Percentiles rank a stretch among this genome's conserved stretches.
phyloP scores from a whole-genome alignment of 2,329 filamentous ascomycete species.

The Corniculantispora saksenae region DNA sequence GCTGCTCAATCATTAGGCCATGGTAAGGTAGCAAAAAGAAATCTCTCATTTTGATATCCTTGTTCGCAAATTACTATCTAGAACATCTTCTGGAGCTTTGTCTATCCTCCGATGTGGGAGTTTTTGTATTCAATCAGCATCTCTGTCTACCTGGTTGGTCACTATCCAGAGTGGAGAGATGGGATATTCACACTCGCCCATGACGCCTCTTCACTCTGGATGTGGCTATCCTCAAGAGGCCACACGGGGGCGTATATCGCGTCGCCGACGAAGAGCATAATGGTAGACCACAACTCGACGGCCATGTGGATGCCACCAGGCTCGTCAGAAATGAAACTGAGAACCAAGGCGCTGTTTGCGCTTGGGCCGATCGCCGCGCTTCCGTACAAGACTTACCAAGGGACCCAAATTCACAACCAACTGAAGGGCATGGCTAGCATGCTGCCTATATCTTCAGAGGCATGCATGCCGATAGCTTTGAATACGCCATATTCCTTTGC shows the following conservation, averaged over 20 bases:
- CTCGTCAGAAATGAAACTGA: slow-evolving; percentile 8
- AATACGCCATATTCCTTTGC: slow-evolving; percentile 2
- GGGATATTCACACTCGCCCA: slow-evolving; percentile 9
- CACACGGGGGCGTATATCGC: not conserved
- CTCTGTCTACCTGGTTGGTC: slow-evolving; percentile 14
- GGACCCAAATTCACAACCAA: not conserved
- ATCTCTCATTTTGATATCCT: not conserved
- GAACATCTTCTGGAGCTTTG: too few species aligned
- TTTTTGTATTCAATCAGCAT: slow-evolving; percentile 11
- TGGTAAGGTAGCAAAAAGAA: not conserved
- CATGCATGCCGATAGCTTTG: not conserved
- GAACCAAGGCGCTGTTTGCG: slow-evolving; percentile 16
- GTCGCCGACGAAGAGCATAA: not conserved
- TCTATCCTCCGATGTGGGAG: slow-evolving; percentile 1
- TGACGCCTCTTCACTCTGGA: slow-evolving; percentile 7
- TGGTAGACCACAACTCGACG: not conserved
- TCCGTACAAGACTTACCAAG: slow-evolving; percentile 16
- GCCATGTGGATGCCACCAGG: slow-evolving; percentile 1
- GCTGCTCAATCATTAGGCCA: not conserved
- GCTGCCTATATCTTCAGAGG: not conserved
- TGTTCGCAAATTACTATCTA: too few species aligned
- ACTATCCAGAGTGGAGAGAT: slow-evolving; percentile 18
- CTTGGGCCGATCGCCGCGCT: slow-evolving; percentile 2
- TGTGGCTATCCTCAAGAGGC: not conserved
- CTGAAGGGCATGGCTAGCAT: not conserved